A percentile compares a stretch with the other conserved stretches of the same genome.
phyloP scores from a whole-genome alignment of 306 rosid genomes.

The Betula pendula region DNA sequence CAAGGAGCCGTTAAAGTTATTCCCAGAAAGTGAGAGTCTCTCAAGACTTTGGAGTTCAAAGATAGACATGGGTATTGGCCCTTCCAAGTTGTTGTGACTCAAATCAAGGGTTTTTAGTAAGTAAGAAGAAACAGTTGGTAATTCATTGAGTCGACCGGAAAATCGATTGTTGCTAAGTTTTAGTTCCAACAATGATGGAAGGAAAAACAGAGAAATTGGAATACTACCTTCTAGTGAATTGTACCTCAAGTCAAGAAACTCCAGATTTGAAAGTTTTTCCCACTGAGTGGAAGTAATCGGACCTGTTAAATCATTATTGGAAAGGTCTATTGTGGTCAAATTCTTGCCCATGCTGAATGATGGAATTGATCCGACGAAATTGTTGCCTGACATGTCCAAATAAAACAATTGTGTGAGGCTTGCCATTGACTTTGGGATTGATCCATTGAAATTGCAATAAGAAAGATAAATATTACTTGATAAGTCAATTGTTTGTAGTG shows the following conservation, averaged over 20 bases:
- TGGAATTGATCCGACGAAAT: constrained; percentile 17
- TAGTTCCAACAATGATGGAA: constrained; percentile 13
- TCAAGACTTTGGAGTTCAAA: not conserved
- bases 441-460: constrained; percentile 29
- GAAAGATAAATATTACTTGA: constrained; percentile 38
- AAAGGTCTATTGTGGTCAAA: constrained; percentile 24
- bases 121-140: not conserved
- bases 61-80: constrained; percentile 10
- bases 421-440: no score
- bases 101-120: not conserved
- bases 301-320: constrained; percentile 18
- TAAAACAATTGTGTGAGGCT: no score
- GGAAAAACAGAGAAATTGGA: constrained; percentile 25
- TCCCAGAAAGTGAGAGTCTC: constrained; percentile 2
- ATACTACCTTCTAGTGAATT: constrained; percentile 31
- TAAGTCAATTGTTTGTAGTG: constrained; percentile 28
- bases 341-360: constrained; percentile 31
- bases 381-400: no score
- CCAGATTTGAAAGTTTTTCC: constrained; percentile 18
- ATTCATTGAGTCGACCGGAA: constrained; percentile 23
- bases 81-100: constrained; percentile 6
- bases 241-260: not conserved
- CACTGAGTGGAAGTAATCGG: constrained; percentile 15
- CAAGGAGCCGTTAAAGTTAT: not conserved
- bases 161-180: constrained; percentile 22